These are phyloP conservation scores for Babesia ovis DNA, from an alignment of 169 alveolate genomes.

Conservation along the genomic window DNA sequence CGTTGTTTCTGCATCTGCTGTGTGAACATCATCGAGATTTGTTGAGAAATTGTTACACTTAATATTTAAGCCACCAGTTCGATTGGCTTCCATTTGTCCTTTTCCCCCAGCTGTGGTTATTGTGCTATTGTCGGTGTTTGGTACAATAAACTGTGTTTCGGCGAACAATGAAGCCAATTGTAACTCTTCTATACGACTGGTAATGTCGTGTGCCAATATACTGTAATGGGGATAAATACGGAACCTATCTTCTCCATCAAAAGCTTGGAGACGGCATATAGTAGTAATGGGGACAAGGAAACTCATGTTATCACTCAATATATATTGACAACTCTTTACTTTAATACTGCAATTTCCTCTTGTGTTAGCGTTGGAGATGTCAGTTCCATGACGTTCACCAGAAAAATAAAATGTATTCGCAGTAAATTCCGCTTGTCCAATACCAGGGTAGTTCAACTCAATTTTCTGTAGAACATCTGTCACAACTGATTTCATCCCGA, in stretches of 20 bases:
- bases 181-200: not conserved
- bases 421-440: not conserved
- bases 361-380: not conserved
- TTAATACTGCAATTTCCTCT: not conserved
- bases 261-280: not conserved
- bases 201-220: not conserved
- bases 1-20: not conserved
- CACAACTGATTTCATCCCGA: conserved; percentile 29
- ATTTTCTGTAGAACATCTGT: not conserved
- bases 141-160: not conserved
- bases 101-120: not conserved
- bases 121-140: not conserved
- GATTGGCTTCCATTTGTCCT: too few species aligned
- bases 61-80: too few species aligned
- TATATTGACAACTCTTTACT: conserved; percentile 13
- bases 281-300: conserved; percentile 26
- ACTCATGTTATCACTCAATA: conserved; percentile 38
- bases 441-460: conserved; percentile 1
- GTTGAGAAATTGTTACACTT: too few species aligned
- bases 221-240: conserved; percentile 25
- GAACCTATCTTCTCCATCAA: not conserved
- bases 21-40: too few species aligned
- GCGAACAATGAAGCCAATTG: not conserved
- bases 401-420: not conserved
- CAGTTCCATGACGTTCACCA: not conserved